These are phyloP conservation scores for Trichoderma pleuroti DNA, from an alignment of 2,329 filamentous ascomycete genomes.

Conservation along the genomic window DNA sequence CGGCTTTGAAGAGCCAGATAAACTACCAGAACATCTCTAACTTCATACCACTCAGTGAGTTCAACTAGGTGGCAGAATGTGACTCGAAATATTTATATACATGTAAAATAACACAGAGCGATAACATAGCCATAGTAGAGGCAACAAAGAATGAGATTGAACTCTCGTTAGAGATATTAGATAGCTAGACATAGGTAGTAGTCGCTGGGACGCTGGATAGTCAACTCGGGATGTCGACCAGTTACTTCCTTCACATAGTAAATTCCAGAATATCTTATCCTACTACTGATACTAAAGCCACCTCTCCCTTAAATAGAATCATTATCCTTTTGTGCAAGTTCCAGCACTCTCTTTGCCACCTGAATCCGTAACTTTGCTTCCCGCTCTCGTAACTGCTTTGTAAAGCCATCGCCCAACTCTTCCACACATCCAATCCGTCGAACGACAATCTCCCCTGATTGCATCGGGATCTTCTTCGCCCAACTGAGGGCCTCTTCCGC, in stretches of 20 bases:
- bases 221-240: background rate
- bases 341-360: conserved; percentile 7
- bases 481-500: conserved; percentile 31
- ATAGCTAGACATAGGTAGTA: background rate
- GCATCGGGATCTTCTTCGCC: conserved; percentile 32
- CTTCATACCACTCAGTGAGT: background rate
- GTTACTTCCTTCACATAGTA: background rate
- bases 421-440: conserved; percentile 26
- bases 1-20: no score
- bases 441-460: conserved; percentile 26
- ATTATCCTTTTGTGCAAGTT: background rate
- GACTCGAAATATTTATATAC: background rate
- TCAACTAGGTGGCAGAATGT: background rate
- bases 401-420: conserved; percentile 23
- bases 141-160: background rate
- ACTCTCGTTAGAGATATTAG: background rate
- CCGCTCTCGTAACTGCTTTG: conserved; percentile 20
- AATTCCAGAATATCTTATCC: background rate
- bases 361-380: conserved; percentile 18
- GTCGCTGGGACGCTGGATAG: background rate
- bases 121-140: background rate
- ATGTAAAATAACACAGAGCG: background rate
- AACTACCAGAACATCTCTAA: background rate
- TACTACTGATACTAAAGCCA: background rate
- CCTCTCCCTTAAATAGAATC: background rate